Base-by-base conservation (phyloP, 345 rosid genomes). In the Cochlearia excelsa region DNA sequence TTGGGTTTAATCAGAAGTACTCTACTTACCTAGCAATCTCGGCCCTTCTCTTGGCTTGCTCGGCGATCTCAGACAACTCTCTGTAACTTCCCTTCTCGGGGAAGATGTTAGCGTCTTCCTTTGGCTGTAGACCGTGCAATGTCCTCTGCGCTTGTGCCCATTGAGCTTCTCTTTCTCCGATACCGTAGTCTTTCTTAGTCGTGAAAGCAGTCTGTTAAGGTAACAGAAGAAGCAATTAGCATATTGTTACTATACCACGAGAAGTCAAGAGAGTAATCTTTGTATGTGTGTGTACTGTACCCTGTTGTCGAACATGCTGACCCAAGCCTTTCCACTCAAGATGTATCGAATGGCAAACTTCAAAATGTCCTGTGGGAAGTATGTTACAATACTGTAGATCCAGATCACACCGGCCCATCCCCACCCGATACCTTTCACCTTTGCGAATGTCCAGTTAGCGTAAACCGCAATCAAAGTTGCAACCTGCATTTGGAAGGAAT, bases 41-140 rank as follows among this genome's bases (percentile, higher is more conserved):
- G 3, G 98, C 98, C 26, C 98, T 77, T 16, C 96, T 76, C 83
- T 84, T 91, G 41, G 98, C 98, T 81, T 91, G 96, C 75, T 92
- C 98, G 2, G 98, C 97, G 7, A 92, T 88, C 82, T 92, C 98
- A 3, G 98, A 86, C 26, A 88, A 81, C 69, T 92, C 98, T 50
- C 86, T 78, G 57, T 84, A 82, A 72, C 79, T 82, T 72, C 62
- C 81, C 77, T 81, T 82, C 54, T 90, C 90, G 23, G 66, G 63
- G 73, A 83, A 80, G 67, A 87, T 65, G 62, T 58, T 60, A 26
- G 42, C 46, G 0, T 80, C 69, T 72, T 81, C 95, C 6, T 90
- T 83, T 3, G 90, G 85, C 43, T 84, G 97, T 48, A 85, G 88
- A 5, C 97, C 97, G 30, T 87, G 95, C 45, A 85, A 61, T 42